These are phyloP conservation scores for Marvania coccoides DNA, from an alignment of 139 green algal genomes.

Conservation along the genomic window DNA sequence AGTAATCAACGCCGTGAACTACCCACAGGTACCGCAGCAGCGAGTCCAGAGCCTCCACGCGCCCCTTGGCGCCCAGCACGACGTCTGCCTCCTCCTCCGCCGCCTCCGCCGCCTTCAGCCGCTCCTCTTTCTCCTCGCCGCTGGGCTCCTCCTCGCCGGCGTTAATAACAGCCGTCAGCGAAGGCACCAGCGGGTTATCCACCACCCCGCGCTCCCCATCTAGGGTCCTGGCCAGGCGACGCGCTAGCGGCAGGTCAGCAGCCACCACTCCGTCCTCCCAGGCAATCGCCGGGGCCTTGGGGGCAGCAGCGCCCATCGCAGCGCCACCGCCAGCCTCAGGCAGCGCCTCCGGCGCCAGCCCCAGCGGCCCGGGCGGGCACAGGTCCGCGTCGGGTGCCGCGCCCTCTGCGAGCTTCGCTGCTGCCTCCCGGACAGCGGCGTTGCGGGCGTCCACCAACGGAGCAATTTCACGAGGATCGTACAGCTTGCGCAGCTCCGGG, in stretches of 20 bases:
- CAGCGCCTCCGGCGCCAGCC: not conserved
- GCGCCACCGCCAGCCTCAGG: not conserved
- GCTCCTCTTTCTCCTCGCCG: not conserved
- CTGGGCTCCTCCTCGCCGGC: not conserved
- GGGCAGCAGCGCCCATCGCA: not conserved
- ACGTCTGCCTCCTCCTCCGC: not conserved
- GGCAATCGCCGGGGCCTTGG: conserved; percentile 32
- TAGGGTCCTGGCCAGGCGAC: conserved; percentile 49
- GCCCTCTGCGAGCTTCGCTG: conserved; percentile 21
- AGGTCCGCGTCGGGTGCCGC: conserved; percentile 17
- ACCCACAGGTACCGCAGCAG: conserved; percentile 85
- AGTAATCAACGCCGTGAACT: conserved; percentile 89
- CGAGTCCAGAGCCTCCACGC: conserved; percentile 57
- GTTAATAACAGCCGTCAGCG: not conserved
- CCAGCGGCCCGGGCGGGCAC: not conserved
- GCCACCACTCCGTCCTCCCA: conserved; percentile 45
- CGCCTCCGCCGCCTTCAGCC: not conserved
- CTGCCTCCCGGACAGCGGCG: not conserved
- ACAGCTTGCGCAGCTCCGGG: conserved; percentile 22
- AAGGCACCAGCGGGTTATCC: conserved; percentile 36
- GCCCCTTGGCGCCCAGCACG: conserved; percentile 1
- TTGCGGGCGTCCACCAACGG: not conserved
- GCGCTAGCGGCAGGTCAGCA: conserved; percentile 51
- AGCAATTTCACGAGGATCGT: conserved; percentile 32
- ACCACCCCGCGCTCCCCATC: conserved; percentile 71